Base-by-base conservation (phyloP, 345 rosid species). In the Abelmoschus esculentus region DNA sequence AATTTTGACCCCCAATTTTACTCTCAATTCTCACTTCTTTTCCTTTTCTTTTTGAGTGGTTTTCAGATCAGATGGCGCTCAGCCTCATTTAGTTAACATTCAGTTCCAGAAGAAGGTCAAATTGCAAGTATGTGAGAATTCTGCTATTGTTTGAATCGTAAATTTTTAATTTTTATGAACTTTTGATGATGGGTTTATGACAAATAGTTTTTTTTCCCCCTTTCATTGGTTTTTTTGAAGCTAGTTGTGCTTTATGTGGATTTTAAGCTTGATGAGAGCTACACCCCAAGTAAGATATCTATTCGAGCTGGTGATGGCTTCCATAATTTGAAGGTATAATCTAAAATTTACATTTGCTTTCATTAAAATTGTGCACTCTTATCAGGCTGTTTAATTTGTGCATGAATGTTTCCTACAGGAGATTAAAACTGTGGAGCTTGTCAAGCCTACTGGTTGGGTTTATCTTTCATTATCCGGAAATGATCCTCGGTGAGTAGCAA, bases 81-180 rank as follows among this genome's bases (percentile, higher is more conserved):
- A 96, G 80, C 99, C 98, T 18, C 96, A 96, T 83, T 46, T 92
- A 75, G 85, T 96, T 73, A 96, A 96, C 81, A 86, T 92, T 81
- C 97, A 90, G 69, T 96, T 96, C 74, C 97, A 92, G 86, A 92
- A 89, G 88, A 92, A 96, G 81, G 96, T 90, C 67, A 89, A 86
- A 78, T 83, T 96, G 66, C 98, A 89, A 80, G 99, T 92, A 70
- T 6, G 66, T 17, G 9, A n/a, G 34, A 49, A 29, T 46, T 70
- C 60, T 36, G 4, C 19, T 34, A 31, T 31, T 36, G 10, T 3
- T 53, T 34, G 17, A 34, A 26, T 53, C 15, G 13, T 44, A 22
- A 22, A 22, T 22, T 22, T 22, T n/a, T 28, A 6, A 3, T 22
- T 38, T 34, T 54, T 58, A 4, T 42, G 28, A 7, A 0, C 13